These are phyloP conservation scores for Cyclotella sp. DNA, from an alignment of 108 stramenopile genomes.

Conservation along the genomic window DNA sequence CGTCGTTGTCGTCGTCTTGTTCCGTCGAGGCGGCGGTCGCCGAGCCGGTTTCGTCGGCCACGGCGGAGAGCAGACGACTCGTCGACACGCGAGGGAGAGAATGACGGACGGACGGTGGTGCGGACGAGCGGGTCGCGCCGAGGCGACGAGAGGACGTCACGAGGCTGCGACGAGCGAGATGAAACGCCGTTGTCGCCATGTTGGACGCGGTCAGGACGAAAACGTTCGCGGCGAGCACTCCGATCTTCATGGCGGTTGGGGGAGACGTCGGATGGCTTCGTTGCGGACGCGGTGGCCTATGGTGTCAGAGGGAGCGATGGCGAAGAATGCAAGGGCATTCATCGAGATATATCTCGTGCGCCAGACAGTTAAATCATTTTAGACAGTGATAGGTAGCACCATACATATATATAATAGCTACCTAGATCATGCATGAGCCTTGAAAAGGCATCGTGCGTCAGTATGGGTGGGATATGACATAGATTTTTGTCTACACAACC, in stretches of 20 bases:
- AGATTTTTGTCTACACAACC: too few relatives aligned
- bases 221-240: background rate
- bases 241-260: slow-evolving; percentile 10
- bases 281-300: too few relatives aligned
- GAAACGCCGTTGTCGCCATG: slow-evolving; percentile 4
- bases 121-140: background rate
- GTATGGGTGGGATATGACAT: too few relatives aligned
- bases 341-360: too few relatives aligned
- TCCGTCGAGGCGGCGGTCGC: background rate
- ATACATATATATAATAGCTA: too few relatives aligned
- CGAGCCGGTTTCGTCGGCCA: background rate
- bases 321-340: too few relatives aligned
- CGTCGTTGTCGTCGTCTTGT: background rate
- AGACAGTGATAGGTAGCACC: too few relatives aligned
- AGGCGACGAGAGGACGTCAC: background rate
- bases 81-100: background rate
- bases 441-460: too few relatives aligned
- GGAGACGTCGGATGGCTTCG: too few relatives aligned
- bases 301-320: too few relatives aligned
- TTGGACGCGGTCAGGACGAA: background rate
- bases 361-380: too few relatives aligned
- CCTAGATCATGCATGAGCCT: too few relatives aligned
- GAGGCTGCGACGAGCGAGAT: slow-evolving; percentile 1
- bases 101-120: background rate
- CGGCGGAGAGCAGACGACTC: slow-evolving; percentile 2